phyloP scores from a whole-genome alignment of 805 yeast species.

The Jamesozyma gamospora region DNA sequence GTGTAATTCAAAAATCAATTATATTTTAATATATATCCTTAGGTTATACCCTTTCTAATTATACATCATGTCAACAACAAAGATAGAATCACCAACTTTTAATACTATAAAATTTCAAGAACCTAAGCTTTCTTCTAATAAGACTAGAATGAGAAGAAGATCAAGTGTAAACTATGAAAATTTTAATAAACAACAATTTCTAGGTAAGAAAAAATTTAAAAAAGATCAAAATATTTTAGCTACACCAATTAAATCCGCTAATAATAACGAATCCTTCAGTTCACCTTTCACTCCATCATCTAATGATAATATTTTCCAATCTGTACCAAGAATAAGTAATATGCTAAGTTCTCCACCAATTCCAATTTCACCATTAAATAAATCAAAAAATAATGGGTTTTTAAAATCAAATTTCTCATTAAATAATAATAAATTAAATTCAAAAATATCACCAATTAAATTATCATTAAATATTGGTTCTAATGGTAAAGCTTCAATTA shows the following conservation, averaged over 20 bases:
- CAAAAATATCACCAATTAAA: conserved; percentile 8
- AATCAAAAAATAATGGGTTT: neutral
- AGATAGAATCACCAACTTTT: neutral
- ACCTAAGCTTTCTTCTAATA: too few species aligned
- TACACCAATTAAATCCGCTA: neutral
- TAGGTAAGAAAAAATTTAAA: neutral
- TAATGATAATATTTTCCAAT: conserved; percentile 6
- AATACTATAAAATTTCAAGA: too few species aligned
- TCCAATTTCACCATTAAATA: conserved; percentile 2
- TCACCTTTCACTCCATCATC: conserved; percentile 8
- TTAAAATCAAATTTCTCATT: too few species aligned
- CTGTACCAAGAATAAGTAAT: conserved; percentile 6
- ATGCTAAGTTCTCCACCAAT: conserved; percentile 11
- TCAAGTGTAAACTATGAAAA: neutral
- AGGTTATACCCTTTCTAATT: too few species aligned
- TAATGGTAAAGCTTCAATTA: conserved; percentile 28
- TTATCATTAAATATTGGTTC: conserved; percentile 23
- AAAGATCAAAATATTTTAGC: neutral
- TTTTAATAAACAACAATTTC: neutral
- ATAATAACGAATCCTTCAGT: neutral
- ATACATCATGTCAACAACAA: neutral
- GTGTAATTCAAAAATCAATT: too few species aligned
- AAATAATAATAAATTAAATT: too few species aligned
- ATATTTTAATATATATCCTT: too few species aligned
- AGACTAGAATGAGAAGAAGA: neutral